Evolutionary conservation across 768 basidiomycete species (phyloP).

Genomic region (Zangia roseola): DNA sequence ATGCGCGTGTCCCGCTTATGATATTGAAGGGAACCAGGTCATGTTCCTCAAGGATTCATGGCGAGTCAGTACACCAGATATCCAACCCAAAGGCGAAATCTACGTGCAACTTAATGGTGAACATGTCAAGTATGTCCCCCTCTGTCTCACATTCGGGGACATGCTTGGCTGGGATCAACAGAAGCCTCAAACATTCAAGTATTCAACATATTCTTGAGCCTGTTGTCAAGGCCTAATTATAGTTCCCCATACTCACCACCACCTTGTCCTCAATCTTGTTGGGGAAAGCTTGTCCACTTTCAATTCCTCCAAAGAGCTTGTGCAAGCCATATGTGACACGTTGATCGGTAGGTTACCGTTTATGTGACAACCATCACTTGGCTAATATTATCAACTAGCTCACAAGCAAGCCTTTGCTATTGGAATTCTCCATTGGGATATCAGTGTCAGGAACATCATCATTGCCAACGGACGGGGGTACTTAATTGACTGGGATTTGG

Average conservation of each 20-base stretch:
- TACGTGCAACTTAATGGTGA: no score
- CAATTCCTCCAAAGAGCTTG: slow-evolving; percentile 9
- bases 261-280: slow-evolving; percentile 1
- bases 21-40: no score
- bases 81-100: no score
- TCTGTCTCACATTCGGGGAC: background rate
- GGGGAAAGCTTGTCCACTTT: background rate
- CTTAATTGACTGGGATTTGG: slow-evolving; percentile 31
- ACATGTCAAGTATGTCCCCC: no score
- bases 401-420: background rate
- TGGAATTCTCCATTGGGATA: slow-evolving; percentile 6
- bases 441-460: slow-evolving; percentile 24
- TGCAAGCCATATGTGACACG: slow-evolving; percentile 19
- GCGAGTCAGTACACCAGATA: no score
- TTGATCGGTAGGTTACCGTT: slow-evolving; percentile 1
- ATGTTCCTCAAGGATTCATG: no score
- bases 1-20: no score
- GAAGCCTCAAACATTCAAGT: background rate
- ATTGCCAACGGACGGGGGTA: slow-evolving; percentile 10
- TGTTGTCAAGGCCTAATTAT: no score
- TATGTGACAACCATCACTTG: no score
- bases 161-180: slow-evolving; percentile 6
- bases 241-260: background rate
- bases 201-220: background rate
- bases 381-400: slow-evolving; percentile 18